Evolutionary conservation across 306 rosid species (phyloP).

Genomic region (Arachis hypogaea): DNA sequence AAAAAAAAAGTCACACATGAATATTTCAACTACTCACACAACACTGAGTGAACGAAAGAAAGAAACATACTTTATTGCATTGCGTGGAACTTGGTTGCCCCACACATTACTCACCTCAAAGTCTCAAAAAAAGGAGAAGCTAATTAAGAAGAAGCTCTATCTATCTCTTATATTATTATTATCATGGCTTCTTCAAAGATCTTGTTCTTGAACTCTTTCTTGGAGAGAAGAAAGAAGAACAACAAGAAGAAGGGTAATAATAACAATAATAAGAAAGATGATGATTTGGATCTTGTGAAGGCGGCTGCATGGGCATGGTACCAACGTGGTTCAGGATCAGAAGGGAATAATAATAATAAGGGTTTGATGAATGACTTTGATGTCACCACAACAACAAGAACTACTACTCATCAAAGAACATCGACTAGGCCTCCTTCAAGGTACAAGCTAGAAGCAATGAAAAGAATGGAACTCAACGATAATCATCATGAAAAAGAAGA

Average conservation of each 20-base stretch:
- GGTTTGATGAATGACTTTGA: conserved; percentile 44
- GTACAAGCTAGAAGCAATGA: conserved; percentile 67
- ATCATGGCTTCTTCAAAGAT: conserved; percentile 34
- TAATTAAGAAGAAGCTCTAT: background rate
- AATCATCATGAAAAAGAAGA: background rate
- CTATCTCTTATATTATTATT: too few relatives aligned
- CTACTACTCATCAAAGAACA: background rate
- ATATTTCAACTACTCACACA: conserved; percentile 13
- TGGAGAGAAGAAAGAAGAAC: conserved; percentile 39
- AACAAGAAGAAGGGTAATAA: background rate
- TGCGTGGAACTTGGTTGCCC: conserved; percentile 59
- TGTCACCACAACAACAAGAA: conserved; percentile 19
- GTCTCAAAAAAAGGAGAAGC: background rate
- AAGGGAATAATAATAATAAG: conserved; percentile 29
- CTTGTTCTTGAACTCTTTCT: conserved; percentile 35
- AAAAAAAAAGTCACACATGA: conserved; percentile 32
- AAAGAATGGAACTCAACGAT: background rate
- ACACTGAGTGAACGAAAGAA: background rate
- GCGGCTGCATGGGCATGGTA: conserved; percentile 98
- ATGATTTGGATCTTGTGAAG: conserved; percentile 47
- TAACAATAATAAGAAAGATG: conserved; percentile 22
- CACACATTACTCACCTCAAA: conserved; percentile 37
- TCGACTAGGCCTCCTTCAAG: conserved; percentile 70
- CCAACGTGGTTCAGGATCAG: conserved; percentile 62
- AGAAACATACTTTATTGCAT: conserved; percentile 23